Percentiles rank a stretch among this genome's conserved stretches.
Conservation (phyloP, 306 rosid species). For the Castanea sativa region DNA sequence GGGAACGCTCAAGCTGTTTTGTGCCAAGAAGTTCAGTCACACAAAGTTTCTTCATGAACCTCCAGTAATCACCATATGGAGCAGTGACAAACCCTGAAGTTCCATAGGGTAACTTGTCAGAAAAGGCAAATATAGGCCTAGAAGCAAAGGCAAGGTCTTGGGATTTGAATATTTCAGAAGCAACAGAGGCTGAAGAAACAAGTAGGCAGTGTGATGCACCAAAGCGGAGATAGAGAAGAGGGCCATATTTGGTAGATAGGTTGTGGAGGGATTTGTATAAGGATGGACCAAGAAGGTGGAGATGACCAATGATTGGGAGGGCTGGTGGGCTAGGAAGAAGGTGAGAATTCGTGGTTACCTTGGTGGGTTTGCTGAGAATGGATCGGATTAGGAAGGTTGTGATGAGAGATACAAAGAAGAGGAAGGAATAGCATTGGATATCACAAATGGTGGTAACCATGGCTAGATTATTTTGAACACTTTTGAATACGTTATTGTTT, state of each 20-base stretch:
- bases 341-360: not conserved
- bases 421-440: not conserved
- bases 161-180: constrained; percentile 43
- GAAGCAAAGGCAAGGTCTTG: constrained; percentile 42
- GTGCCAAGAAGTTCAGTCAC: constrained; percentile 32
- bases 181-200: constrained; percentile 38
- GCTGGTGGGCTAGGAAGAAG: constrained; percentile 33
- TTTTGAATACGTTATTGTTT: too few species aligned
- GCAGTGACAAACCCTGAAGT: constrained; percentile 45
- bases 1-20: constrained; percentile 33
- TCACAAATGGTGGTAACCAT: not conserved
- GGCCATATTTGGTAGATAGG: constrained; percentile 39
- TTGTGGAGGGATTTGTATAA: constrained; percentile 29
- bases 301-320: constrained; percentile 44
- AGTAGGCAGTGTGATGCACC: constrained; percentile 38
- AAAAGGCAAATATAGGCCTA: constrained; percentile 44
- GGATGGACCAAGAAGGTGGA: constrained; percentile 39
- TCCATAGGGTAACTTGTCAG: constrained; percentile 36
- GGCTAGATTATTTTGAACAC: not conserved
- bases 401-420: not conserved
- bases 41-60: constrained; percentile 54
- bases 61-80: constrained; percentile 48
- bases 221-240: constrained; percentile 41
- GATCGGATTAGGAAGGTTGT: constrained; percentile 11
- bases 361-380: not conserved